Conservation (phyloP, 2,329 filamentous ascomycete genomes). For the Xylaria arbuscula region DNA sequence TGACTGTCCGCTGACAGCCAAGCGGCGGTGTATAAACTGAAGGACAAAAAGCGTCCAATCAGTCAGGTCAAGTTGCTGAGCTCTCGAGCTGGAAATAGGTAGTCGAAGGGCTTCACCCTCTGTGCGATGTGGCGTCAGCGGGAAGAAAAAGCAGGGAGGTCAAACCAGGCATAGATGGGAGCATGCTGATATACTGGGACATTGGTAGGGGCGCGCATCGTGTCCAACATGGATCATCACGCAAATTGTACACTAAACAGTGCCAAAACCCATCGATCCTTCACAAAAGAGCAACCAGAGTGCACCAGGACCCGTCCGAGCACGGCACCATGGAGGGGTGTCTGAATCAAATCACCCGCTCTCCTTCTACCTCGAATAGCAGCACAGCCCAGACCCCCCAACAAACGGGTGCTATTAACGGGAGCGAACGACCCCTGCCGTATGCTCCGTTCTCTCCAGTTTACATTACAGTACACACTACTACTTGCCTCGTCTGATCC, state of each 20-base stretch:
- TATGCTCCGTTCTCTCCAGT: constrained; percentile 20
- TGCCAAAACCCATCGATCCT: constrained; percentile 31
- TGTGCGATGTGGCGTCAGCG: constrained; percentile 30
- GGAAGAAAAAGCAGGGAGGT: constrained; percentile 39
- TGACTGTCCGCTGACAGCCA: constrained; percentile 49
- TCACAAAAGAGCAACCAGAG: constrained; percentile 24
- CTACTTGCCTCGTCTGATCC: constrained; percentile 22
- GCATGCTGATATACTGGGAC: constrained; percentile 43
- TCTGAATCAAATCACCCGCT: constrained; percentile 26
- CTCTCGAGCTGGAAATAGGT: constrained; percentile 17
- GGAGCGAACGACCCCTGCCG: constrained; percentile 31
- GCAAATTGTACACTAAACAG: constrained; percentile 33
- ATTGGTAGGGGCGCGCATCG: constrained; percentile 31
- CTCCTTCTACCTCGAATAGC: constrained; percentile 26
- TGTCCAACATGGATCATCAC: constrained; percentile 24
- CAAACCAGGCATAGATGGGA: constrained; percentile 41
- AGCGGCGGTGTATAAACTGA: constrained; percentile 44
- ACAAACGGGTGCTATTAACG: constrained; percentile 17
- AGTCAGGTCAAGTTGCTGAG: constrained; percentile 33
- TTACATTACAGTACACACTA: background rate
- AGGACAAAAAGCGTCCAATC: constrained; percentile 39
- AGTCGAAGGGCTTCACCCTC: constrained; percentile 27
- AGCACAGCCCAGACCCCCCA: constrained; percentile 18
- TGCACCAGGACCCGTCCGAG: constrained; percentile 31
- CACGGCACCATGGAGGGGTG: constrained; percentile 37